Conservation (phyloP, 306 rosid genomes). For the Echinosophora koreensis region DNA sequence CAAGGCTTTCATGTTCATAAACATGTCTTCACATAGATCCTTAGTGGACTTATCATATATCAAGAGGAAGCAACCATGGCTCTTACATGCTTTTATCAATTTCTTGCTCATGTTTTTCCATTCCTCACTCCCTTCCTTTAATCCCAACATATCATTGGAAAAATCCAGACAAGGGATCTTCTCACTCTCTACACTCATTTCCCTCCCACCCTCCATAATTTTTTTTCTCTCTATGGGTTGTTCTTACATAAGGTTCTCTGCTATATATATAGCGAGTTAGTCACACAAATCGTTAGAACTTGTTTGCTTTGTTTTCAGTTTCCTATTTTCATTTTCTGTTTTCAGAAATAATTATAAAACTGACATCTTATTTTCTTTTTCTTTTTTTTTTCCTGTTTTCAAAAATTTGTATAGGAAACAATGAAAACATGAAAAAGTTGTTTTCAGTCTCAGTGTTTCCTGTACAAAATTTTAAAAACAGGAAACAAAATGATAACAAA, state of each 20-base stretch:
- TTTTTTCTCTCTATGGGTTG: neutral
- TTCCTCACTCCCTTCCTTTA: slow-evolving; percentile 49
- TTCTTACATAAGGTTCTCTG: neutral
- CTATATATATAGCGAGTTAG: slow-evolving; percentile 33
- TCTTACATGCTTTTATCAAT: slow-evolving; percentile 63
- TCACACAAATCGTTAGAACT: neutral
- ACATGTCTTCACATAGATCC: slow-evolving; percentile 48
- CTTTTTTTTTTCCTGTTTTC: too few species aligned
- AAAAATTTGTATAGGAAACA: too few species aligned
- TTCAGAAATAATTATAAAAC: too few species aligned
- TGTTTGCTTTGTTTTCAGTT: too few species aligned
- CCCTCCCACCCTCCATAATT: neutral
- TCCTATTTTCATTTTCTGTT: too few species aligned
- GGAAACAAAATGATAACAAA: too few species aligned
- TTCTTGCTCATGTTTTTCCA: slow-evolving; percentile 55
- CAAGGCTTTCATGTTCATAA: slow-evolving; percentile 44
- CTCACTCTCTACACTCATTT: slow-evolving; percentile 31
- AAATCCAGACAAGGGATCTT: slow-evolving; percentile 47
- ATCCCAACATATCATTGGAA: neutral
- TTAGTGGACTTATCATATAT: slow-evolving; percentile 14
- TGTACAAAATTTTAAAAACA: too few species aligned
- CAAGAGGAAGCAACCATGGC: slow-evolving; percentile 46
- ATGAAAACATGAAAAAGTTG: too few species aligned
- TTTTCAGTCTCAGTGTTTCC: too few species aligned
- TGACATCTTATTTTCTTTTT: too few species aligned